These are phyloP conservation scores for Komagataella kurtzmanii DNA, from an alignment of 805 yeast genomes.

Conservation along the genomic window DNA sequence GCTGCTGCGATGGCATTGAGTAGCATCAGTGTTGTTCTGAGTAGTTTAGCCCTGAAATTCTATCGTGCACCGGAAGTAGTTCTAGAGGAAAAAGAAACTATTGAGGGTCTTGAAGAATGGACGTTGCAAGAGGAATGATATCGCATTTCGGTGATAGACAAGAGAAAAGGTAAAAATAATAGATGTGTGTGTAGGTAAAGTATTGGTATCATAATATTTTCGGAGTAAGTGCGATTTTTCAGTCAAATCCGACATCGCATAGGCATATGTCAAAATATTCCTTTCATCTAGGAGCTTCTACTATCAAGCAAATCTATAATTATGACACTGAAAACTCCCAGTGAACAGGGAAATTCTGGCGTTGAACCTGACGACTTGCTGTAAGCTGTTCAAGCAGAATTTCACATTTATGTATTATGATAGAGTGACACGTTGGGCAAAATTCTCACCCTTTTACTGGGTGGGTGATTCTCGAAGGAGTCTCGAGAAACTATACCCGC, in stretches of 20 bases:
- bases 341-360: neutral
- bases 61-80: conserved; percentile 23
- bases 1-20: conserved; percentile 55
- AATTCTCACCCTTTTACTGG: neutral
- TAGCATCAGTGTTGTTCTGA: conserved; percentile 41
- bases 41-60: conserved; percentile 37
- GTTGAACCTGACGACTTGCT: neutral
- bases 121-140: neutral
- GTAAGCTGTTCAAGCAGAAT: neutral
- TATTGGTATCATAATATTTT: too few species aligned
- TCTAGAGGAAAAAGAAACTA: neutral
- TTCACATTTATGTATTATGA: too few species aligned
- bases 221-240: neutral
- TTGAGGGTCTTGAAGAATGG: neutral
- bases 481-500: neutral
- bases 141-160: too few species aligned
- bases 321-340: too few species aligned
- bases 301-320: too few species aligned
- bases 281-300: too few species aligned
- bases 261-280: neutral
- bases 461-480: neutral
- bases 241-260: neutral
- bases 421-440: neutral
- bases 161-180: too few species aligned
- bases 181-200: neutral